A percentile compares a stretch with the other conserved stretches of the same genome.
These are phyloP conservation scores for Hypoxylon sp. DNA, from an alignment of 2,329 filamentous ascomycete species.

Conservation along the genomic window DNA sequence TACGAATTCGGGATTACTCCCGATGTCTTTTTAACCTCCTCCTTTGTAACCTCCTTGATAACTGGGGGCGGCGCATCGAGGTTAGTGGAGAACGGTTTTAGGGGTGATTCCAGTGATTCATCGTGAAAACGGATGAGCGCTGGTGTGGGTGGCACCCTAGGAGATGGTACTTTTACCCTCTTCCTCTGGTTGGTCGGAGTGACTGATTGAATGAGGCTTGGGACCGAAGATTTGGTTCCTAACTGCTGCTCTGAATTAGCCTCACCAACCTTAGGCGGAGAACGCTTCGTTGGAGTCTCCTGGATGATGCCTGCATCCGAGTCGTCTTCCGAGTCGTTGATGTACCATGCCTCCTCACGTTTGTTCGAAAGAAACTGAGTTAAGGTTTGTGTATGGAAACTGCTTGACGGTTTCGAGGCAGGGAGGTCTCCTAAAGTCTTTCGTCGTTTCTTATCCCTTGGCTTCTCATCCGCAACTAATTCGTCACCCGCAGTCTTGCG, in stretches of 20 bases:
- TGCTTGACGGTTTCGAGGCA: conserved; percentile 44
- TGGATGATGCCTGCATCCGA: conserved; percentile 42
- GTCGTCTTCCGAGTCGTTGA: conserved; percentile 50
- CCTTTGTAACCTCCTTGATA: conserved; percentile 42
- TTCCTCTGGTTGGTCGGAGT: conserved; percentile 49
- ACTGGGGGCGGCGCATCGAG: conserved; percentile 38
- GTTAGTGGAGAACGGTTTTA: conserved; percentile 48
- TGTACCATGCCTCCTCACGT: conserved; percentile 41
- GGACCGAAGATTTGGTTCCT: conserved; percentile 36
- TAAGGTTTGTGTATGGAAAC: conserved; percentile 53
- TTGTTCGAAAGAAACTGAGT: conserved; percentile 47
- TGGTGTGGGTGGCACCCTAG: conserved; percentile 48
- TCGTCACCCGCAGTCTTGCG: conserved; percentile 51
- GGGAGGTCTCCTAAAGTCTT: conserved; percentile 52
- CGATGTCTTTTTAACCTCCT: conserved; percentile 44
- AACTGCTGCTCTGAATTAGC: conserved; percentile 8
- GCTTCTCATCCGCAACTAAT: conserved; percentile 37
- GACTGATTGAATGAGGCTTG: conserved; percentile 41
- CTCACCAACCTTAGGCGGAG: conserved; percentile 11
- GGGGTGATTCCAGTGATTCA: conserved; percentile 45
- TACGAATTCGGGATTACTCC: conserved; percentile 51
- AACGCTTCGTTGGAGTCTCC: conserved; percentile 49
- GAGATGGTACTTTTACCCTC: conserved; percentile 48
- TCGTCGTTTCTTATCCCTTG: conserved; percentile 48
- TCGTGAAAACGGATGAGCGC: conserved; percentile 46